phyloP scores from a whole-genome alignment of 805 yeast species.

The Zygosaccharomyces gambellarensis region DNA sequence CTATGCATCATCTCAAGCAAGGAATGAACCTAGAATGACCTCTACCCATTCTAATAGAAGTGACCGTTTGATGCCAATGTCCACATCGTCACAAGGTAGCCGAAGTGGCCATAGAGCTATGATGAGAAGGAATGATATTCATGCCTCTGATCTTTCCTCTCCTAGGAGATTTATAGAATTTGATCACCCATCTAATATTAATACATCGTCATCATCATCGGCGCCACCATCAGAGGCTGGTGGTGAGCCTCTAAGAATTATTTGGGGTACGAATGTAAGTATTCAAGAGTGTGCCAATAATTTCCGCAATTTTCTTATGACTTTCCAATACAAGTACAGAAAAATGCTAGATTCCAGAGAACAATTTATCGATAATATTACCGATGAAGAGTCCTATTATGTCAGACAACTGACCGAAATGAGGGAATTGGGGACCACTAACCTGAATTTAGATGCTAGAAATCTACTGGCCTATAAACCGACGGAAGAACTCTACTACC shows the following conservation, averaged over 20 bases:
- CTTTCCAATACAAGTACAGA: conserved; percentile 75
- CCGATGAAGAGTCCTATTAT: conserved; percentile 71
- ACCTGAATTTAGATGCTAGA: conserved; percentile 76
- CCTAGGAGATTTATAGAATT: conserved; percentile 64
- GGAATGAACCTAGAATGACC: conserved; percentile 30
- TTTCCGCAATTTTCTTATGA: conserved; percentile 78
- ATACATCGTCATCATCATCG: conserved; percentile 26
- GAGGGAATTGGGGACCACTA: conserved; percentile 73
- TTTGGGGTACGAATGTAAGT: conserved; percentile 98
- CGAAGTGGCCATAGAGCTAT: conserved; percentile 43
- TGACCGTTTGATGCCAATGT: conserved; percentile 33
- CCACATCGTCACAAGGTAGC: conserved; percentile 25
- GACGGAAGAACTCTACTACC: conserved; percentile 76
- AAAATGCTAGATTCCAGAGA: conserved; percentile 40
- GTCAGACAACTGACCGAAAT: conserved; percentile 67
- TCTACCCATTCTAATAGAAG: conserved; percentile 41
- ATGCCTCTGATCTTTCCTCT: conserved; percentile 66
- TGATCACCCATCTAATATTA: conserved; percentile 30
- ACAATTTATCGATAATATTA: conserved; percentile 38
- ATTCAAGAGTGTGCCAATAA: conserved; percentile 79
- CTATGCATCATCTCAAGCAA: conserved; percentile 13
- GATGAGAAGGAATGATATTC: conserved; percentile 73
- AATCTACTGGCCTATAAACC: conserved; percentile 72
- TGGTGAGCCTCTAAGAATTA: conserved; percentile 75
- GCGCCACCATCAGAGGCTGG: conserved; percentile 38